These are phyloP conservation scores for Sicyos edulis DNA, from an alignment of 306 rosid genomes.

Conservation along the genomic window DNA sequence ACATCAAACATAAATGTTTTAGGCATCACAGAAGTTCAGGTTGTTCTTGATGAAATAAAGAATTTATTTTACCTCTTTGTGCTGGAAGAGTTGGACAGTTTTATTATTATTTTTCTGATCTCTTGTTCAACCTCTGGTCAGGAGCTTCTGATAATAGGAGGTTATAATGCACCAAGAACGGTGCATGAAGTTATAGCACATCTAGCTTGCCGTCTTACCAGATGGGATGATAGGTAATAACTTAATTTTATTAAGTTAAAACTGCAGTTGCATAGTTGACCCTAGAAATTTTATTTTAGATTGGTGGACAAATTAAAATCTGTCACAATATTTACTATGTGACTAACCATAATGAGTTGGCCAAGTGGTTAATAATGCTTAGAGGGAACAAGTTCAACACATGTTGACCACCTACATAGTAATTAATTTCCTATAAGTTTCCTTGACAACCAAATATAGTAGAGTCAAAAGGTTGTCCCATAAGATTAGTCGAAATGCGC, in stretches of 20 bases:
- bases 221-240: slow-evolving; percentile 95
- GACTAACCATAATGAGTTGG: no score
- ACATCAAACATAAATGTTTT: slow-evolving; percentile 54
- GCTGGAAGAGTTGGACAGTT: slow-evolving; percentile 13
- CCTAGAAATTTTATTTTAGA: neutral
- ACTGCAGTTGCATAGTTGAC: neutral
- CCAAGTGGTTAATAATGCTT: no score
- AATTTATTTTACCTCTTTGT: slow-evolving; percentile 19
- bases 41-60: slow-evolving; percentile 30
- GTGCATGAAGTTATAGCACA: slow-evolving; percentile 89
- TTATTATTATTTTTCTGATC: neutral
- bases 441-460: no score
- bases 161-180: slow-evolving; percentile 69
- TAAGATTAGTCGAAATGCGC: no score
- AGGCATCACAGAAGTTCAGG: slow-evolving; percentile 96
- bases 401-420: no score
- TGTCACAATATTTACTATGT: neutral
- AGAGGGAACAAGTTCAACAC: no score
- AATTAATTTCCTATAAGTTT: no score
- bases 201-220: slow-evolving; percentile 68
- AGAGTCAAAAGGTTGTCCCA: no score
- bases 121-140: slow-evolving; percentile 29
- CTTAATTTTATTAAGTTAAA: neutral
- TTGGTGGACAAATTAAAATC: neutral
- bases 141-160: slow-evolving; percentile 87